These are phyloP conservation scores for Talaromyces borbonicus DNA, from an alignment of 495 filamentous ascomycete genomes.

Conservation along the genomic window DNA sequence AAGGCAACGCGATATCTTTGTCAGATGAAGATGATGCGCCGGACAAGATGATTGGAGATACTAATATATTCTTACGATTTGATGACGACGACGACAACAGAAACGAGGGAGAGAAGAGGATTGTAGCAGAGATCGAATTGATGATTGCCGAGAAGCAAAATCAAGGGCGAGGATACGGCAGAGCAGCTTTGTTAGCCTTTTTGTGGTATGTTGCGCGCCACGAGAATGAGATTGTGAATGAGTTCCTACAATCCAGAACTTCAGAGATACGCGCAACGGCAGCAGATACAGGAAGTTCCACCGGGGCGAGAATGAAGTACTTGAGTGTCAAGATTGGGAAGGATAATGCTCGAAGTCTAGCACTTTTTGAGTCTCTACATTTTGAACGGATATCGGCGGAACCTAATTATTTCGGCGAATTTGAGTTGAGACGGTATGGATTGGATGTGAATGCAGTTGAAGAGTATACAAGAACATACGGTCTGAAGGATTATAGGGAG, in stretches of 20 bases:
- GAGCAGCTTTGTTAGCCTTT: constrained; percentile 56
- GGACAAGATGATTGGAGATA: constrained; percentile 65
- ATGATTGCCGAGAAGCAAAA: constrained; percentile 63
- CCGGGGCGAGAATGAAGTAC: too few species aligned
- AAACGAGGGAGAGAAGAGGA: background rate
- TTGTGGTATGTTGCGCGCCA: constrained; percentile 50
- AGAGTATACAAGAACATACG: constrained; percentile 12
- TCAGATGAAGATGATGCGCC: constrained; percentile 39
- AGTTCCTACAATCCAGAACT: constrained; percentile 37
- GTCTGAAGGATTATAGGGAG: constrained; percentile 30
- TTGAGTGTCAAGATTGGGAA: constrained; percentile 53
- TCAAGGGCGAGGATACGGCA: constrained; percentile 56
- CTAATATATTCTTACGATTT: constrained; percentile 70
- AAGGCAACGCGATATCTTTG: constrained; percentile 10
- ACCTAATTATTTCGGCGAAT: constrained; percentile 60
- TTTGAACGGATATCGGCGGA: constrained; percentile 40
- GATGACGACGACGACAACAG: constrained; percentile 34
- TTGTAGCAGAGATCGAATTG: constrained; percentile 72
- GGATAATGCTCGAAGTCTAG: constrained; percentile 44
- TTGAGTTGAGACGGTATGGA: constrained; percentile 40
- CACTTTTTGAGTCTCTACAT: constrained; percentile 48
- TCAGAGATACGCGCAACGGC: background rate
- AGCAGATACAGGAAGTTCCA: background rate
- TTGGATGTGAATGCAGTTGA: constrained; percentile 18
- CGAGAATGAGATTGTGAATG: constrained; percentile 41